Evolutionary conservation across 2,329 filamentous ascomycete species (phyloP), one percentile per base, ranked within the genome.

Genomic region (Fusarium sp.): DNA sequence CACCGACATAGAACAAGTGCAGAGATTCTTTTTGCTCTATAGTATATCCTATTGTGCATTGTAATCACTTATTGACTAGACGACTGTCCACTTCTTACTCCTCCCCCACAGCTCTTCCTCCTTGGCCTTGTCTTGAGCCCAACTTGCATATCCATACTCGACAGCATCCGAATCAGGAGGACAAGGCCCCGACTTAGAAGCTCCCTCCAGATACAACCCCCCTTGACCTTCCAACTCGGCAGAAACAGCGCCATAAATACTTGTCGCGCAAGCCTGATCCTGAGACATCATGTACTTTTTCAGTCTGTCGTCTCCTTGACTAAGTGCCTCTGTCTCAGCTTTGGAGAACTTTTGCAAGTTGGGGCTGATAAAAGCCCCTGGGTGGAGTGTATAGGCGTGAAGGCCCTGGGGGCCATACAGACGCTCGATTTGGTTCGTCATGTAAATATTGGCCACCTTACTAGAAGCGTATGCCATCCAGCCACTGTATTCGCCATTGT

Each of bases 211-310:
- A 20, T 57, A 57, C 31, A 57, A 57, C 1, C 52, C 52, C 2
- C 31, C 29, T 24, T 24, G 20, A 11, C 31, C 52, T 37, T 57
- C 52, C 13, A 57, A 5, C 14, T 57, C 52, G 8, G 8, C 10
- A 2, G 52, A 57, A 6, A 57, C 20, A 57, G 52, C 52, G 2
- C 52, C 52, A 24, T 57, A 57, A 7, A 57, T 31, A 13, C 31
- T 35, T 7, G 52, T 57, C 6, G 52, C 52, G 5, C 52, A 57
- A 18, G 52, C 52, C 52, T 57, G 52, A 16, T 57, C 20, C 52
- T 57, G 52, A 57, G 52, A 35, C 52, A 37, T 57, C 52, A 37
- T 57, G 31, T 57, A 57, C n/a, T 57, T 57, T 6, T 24, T 37
- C 0, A 57, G 20, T n/a, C 52, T 57, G 5, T 37, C 52, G 2